phyloP scores from a whole-genome alignment of 805 yeast genomes.

The Lipomyces sp. region DNA sequence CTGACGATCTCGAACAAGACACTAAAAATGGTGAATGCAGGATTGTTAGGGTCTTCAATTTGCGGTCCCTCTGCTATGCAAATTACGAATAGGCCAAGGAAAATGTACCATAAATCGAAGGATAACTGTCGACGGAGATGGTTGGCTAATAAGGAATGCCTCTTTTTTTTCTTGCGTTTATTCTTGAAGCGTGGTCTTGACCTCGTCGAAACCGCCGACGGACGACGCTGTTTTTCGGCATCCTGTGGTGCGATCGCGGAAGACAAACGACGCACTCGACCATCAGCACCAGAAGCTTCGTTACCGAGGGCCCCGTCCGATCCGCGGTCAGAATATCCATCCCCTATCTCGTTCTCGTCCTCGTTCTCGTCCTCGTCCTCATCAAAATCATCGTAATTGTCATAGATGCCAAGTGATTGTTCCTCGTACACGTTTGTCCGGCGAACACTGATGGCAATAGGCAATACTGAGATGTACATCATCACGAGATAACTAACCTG shows the following conservation, averaged over 20 bases:
- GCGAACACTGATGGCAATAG: slow-evolving; percentile 93
- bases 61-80: slow-evolving; percentile 82
- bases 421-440: slow-evolving; percentile 98
- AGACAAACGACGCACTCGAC: background rate
- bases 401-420: slow-evolving; percentile 91
- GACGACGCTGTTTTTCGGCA: slow-evolving; percentile 9
- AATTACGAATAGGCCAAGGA: slow-evolving; percentile 80
- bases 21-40: slow-evolving; percentile 68
- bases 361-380: slow-evolving; percentile 29
- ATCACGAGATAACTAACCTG: slow-evolving; percentile 92
- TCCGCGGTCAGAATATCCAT: slow-evolving; percentile 22
- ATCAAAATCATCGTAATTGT: slow-evolving; percentile 29
- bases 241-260: background rate
- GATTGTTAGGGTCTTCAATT: slow-evolving; percentile 51
- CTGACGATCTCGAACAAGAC: slow-evolving; percentile 86
- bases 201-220: slow-evolving; percentile 6
- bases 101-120: slow-evolving; percentile 92
- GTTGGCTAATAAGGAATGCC: slow-evolving; percentile 72
- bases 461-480: slow-evolving; percentile 98
- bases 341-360: slow-evolving; percentile 26
- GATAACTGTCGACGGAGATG: slow-evolving; percentile 92
- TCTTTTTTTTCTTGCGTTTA: slow-evolving; percentile 44
- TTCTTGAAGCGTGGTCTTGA: slow-evolving; percentile 33
- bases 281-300: slow-evolving; percentile 6
- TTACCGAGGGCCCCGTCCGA: background rate